Conservation (phyloP, 148 eudicot genomes). For the Salicornia ramosissima region DNA sequence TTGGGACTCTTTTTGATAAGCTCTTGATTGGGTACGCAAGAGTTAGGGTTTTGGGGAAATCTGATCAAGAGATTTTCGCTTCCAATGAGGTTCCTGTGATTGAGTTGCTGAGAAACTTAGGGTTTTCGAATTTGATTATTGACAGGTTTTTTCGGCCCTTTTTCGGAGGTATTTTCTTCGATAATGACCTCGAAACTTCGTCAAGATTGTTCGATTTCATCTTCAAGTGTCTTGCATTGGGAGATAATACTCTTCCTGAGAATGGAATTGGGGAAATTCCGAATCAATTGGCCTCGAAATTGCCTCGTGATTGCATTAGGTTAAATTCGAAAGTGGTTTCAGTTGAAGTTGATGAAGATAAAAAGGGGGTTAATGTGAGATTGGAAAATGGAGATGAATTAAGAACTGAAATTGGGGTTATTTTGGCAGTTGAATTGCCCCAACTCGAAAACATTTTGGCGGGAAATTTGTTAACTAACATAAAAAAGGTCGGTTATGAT, state of each 20-base stretch:
- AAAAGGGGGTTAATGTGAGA: constrained; percentile 24
- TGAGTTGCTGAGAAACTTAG: constrained; percentile 42
- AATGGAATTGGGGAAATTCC: constrained; percentile 84
- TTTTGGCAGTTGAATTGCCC: constrained; percentile 80
- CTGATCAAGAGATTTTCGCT: constrained; percentile 47
- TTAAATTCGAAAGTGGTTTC: constrained; percentile 55
- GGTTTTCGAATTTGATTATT: constrained; percentile 57
- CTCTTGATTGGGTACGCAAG: constrained; percentile 48
- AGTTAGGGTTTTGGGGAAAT: constrained; percentile 44
- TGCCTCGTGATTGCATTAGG: constrained; percentile 46
- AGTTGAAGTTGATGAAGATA: constrained; percentile 25
- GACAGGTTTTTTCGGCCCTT: constrained; percentile 85
- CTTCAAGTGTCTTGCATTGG: constrained; percentile 79
- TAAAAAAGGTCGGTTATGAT: constrained; percentile 11
- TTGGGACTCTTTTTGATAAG: constrained; percentile 70
- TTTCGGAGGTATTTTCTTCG: constrained; percentile 93
- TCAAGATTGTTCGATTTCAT: constrained; percentile 82
- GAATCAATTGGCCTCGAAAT: constrained; percentile 64
- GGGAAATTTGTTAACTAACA: constrained; percentile 25
- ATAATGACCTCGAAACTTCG: constrained; percentile 68
- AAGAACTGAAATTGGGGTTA: constrained; percentile 54
- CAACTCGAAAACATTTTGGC: constrained; percentile 63
- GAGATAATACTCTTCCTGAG: constrained; percentile 75
- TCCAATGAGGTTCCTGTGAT: constrained; percentile 46
- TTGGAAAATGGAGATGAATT: constrained; percentile 58